A percentile compares a stretch with the other conserved stretches of the same genome.
Evolutionary conservation across 257 asterid species (phyloP).

Genomic region (Fraxinus anomala): DNA sequence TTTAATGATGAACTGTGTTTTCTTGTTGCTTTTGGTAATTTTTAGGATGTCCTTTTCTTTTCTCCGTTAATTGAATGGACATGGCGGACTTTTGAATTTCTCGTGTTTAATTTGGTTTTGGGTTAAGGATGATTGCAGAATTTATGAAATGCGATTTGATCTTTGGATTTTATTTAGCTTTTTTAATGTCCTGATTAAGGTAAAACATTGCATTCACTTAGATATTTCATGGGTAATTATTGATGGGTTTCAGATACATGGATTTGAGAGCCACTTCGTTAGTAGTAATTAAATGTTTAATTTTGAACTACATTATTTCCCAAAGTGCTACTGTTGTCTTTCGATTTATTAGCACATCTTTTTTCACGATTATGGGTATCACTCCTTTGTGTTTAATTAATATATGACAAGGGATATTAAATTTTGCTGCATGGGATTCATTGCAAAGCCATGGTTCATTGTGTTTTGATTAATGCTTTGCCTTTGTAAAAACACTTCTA

Average conservation of each 20-base stretch:
- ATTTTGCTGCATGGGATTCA: background rate
- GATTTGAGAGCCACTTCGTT: background rate
- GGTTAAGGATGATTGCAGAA: background rate
- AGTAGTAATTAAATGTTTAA: background rate
- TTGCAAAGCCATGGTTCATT: too few species aligned
- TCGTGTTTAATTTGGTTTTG: background rate
- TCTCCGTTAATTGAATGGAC: background rate
- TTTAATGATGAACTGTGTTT: constrained; percentile 27
- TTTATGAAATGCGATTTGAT: background rate
- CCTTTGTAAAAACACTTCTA: too few species aligned
- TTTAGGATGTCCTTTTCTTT: constrained; percentile 16
- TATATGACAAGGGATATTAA: background rate
- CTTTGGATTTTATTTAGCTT: background rate
- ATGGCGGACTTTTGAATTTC: background rate
- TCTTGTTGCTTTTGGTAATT: constrained; percentile 11
- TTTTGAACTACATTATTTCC: background rate
- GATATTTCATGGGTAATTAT: background rate
- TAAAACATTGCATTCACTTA: background rate
- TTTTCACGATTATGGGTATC: background rate
- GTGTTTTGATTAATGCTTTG: background rate
- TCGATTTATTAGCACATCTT: background rate
- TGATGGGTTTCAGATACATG: background rate
- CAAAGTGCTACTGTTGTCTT: background rate
- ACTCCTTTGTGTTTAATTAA: background rate
- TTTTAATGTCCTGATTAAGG: constrained; percentile 9